Evolutionary conservation across 2,329 filamentous ascomycete species (phyloP).

Genomic region (Talaromyces amestolkiae): DNA sequence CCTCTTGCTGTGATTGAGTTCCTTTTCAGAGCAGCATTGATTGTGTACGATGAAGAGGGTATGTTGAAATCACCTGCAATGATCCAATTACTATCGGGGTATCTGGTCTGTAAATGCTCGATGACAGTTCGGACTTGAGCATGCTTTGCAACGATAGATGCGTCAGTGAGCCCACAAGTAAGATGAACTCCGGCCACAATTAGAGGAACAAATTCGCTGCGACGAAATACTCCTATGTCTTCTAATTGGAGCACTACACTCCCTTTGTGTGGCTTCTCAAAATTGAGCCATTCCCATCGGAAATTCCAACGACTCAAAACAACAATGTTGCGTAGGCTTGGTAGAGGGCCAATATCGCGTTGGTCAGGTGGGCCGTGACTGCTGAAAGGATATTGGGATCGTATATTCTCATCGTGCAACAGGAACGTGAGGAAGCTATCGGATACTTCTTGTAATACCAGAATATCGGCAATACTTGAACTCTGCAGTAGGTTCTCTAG

Average conservation of each 20-base stretch:
- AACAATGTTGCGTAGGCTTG: slow-evolving; percentile 60
- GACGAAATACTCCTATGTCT: slow-evolving; percentile 33
- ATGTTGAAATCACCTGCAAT: slow-evolving; percentile 66
- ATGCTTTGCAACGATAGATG: slow-evolving; percentile 57
- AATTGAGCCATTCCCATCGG: slow-evolving; percentile 55
- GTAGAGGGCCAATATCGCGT: slow-evolving; percentile 53
- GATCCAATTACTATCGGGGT: slow-evolving; percentile 52
- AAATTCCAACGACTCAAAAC: slow-evolving; percentile 59
- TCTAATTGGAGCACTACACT: slow-evolving; percentile 51
- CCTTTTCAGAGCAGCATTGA: slow-evolving; percentile 53
- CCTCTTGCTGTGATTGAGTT: slow-evolving; percentile 55
- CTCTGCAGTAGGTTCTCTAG: slow-evolving; percentile 32
- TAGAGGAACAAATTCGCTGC: slow-evolving; percentile 37
- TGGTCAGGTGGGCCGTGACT: slow-evolving; percentile 59
- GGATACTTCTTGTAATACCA: slow-evolving; percentile 61
- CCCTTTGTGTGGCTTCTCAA: slow-evolving; percentile 58
- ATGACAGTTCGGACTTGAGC: slow-evolving; percentile 55
- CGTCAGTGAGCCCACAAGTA: slow-evolving; percentile 60
- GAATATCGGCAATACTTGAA: slow-evolving; percentile 35
- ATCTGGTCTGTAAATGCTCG: slow-evolving; percentile 44
- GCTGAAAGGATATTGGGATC: slow-evolving; percentile 53
- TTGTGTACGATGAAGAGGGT: slow-evolving; percentile 57
- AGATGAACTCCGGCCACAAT: slow-evolving; percentile 61
- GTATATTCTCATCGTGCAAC: slow-evolving; percentile 48
- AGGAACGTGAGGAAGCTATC: slow-evolving; percentile 61